Evolutionary conservation across 129 eudicot species (phyloP), one percentile per base, ranked within the genome.

Genomic region (Escallonia rubra): DNA sequence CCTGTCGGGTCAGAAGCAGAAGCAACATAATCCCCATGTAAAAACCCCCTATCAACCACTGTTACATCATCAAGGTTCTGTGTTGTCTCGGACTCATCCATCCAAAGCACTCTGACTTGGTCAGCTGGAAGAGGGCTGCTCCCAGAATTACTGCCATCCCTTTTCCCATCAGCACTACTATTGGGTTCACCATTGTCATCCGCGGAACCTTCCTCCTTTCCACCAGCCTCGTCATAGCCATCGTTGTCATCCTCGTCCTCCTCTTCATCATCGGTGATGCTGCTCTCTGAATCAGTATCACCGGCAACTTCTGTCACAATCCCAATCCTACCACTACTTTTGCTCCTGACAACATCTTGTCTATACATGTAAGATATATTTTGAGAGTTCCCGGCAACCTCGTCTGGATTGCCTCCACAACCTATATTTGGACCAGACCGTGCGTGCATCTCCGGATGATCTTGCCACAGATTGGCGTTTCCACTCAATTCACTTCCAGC

Each of bases 21-120:
- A 65, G 97, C 96, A 58, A 94, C 99, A 78, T 76, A 94, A 83
- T 89, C 97, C 51, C 99, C 99, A 44, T 87, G 97, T 64, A 85
- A 70, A 72, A 89, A 94, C 40, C 84, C 94, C 68, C 99, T 81
- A 81, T 94, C 99, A 49, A 87, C 72, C 41, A 94, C 93, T 7
- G 72, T 77, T 59, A 94, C 81, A 4, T 90, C 96, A 59, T 76
- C 76, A 41, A 71, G 72, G 70, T 54, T 81, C 71, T 87, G 90
- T 16, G 80, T 85, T 3, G 90, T 84, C 80, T 90, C 96, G 9
- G 94, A 74, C 59, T 81, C 96, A 63, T 87, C 97, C 88, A 87
- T 78, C 99, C 99, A 94, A 45, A 87, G 76, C 38, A 94, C 97
- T 73, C 96, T 68, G 58, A 94, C 94, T 74, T 89, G 99, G 78